Evolutionary conservation across 2,329 filamentous ascomycete genomes (phyloP).

Genomic region (Mycosphaerella sp.): DNA sequence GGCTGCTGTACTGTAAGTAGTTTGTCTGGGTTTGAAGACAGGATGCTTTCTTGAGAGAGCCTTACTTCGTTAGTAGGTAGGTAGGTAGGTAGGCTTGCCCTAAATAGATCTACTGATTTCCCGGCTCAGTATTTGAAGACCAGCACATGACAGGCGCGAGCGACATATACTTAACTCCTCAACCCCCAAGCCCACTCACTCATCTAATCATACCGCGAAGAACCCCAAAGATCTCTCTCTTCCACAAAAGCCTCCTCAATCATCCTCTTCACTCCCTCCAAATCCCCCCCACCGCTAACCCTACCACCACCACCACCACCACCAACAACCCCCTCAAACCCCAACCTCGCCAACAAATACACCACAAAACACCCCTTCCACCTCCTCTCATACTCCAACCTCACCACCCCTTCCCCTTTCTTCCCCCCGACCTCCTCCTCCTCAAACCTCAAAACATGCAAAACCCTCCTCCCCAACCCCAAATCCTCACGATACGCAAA

Average conservation of each 20-base stretch:
- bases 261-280: slow-evolving; percentile 1
- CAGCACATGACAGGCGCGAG: too few species aligned
- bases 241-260: slow-evolving; percentile 12
- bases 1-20: too few species aligned
- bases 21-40: too few species aligned
- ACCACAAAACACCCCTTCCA: slow-evolving; percentile 16
- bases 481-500: slow-evolving; percentile 14
- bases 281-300: background rate
- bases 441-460: slow-evolving; percentile 8
- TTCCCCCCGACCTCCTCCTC: too few species aligned
- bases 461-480: slow-evolving; percentile 4
- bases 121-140: too few species aligned
- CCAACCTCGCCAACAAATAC: slow-evolving; percentile 1
- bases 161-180: too few species aligned
- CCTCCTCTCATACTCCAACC: slow-evolving; percentile 14
- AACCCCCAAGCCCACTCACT: too few species aligned
- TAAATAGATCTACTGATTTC: too few species aligned
- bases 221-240: slow-evolving; percentile 37
- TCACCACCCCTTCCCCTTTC: background rate
- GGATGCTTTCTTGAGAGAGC: too few species aligned
- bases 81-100: too few species aligned
- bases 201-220: slow-evolving; percentile 7
- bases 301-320: too few species aligned
- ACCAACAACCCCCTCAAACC: background rate
- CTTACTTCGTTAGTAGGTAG: too few species aligned